Evolutionary conservation across 2,329 filamentous ascomycete genomes (phyloP).

Genomic region (Chrysoporthe puriensis): DNA sequence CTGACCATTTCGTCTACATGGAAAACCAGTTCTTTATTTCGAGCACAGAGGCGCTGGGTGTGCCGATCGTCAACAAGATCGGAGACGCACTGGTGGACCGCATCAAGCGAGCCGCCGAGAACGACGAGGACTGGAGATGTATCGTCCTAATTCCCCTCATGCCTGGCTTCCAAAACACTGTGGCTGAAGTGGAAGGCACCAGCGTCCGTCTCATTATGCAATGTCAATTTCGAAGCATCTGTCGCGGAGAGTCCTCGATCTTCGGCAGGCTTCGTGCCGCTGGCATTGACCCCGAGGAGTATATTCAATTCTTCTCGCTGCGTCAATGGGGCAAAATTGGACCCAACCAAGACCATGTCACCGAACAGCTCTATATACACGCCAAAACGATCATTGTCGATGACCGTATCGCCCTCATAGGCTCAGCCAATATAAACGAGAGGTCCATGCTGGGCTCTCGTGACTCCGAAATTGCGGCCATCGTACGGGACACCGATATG

Average conservation of each 20-base stretch:
- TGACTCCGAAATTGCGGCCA: slow-evolving; percentile 88
- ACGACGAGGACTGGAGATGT: slow-evolving; percentile 87
- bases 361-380: slow-evolving; percentile 97
- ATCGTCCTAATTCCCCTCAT: slow-evolving; percentile 91
- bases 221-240: slow-evolving; percentile 95
- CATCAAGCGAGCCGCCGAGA: slow-evolving; percentile 80
- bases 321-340: slow-evolving; percentile 92
- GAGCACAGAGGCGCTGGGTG: slow-evolving; percentile 84
- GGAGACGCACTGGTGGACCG: slow-evolving; percentile 93
- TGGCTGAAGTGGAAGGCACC: slow-evolving; percentile 90
- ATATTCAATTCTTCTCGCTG: slow-evolving; percentile 92
- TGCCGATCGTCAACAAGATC: slow-evolving; percentile 88
- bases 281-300: slow-evolving; percentile 91
- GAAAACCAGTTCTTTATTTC: slow-evolving; percentile 99
- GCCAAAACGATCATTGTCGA: slow-evolving; percentile 97
- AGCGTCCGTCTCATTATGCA: slow-evolving; percentile 96
- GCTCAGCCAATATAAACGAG: slow-evolving; percentile 98
- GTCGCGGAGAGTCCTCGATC: slow-evolving; percentile 87
- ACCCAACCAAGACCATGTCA: slow-evolving; percentile 78
- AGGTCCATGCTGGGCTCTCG: slow-evolving; percentile 90
- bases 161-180: slow-evolving; percentile 98
- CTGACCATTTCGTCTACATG: slow-evolving; percentile 96
- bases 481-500: slow-evolving; percentile 92
- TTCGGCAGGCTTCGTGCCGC: slow-evolving; percentile 80
- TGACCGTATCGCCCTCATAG: slow-evolving; percentile 89